phyloP scores from a whole-genome alignment of 169 alveolate species.

The Eimeria praecox region DNA sequence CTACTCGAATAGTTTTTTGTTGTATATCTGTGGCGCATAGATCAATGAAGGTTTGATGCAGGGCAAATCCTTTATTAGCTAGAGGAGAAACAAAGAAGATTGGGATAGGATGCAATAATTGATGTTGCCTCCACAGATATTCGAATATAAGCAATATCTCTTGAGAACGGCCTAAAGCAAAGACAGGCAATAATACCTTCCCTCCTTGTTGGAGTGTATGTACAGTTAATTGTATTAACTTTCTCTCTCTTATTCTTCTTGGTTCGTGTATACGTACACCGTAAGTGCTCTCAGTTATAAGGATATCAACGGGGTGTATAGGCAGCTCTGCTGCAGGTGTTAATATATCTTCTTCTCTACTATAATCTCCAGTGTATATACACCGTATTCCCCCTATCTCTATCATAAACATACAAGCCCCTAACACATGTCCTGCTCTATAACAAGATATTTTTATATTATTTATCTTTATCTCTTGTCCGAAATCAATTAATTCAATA shows the following conservation, averaged over 20 bases:
- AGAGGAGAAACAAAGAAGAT: constrained; percentile 97
- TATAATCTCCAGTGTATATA: constrained; percentile 99
- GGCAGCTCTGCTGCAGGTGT: constrained; percentile 70
- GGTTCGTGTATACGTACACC: constrained; percentile 98
- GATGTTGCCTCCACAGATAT: constrained; percentile 96
- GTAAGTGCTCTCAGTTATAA: constrained; percentile 98
- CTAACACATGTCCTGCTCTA: constrained; percentile 99
- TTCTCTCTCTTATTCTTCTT: constrained; percentile 96
- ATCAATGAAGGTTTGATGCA: constrained; percentile 97
- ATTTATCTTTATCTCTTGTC: constrained; percentile 94
- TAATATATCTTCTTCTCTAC: constrained; percentile 96
- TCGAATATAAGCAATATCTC: constrained; percentile 98
- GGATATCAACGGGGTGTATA: constrained; percentile 92
- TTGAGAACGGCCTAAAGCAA: constrained; percentile 99
- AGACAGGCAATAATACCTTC: constrained; percentile 98
- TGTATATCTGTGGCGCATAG: constrained; percentile 97
- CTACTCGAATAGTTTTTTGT: constrained; percentile 86
- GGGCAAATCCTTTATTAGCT: constrained; percentile 96
- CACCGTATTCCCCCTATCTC: constrained; percentile 95
- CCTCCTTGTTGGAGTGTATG: constrained; percentile 98
- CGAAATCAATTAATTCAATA: constrained; percentile 95
- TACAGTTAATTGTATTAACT: constrained; percentile 96
- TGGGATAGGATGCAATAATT: constrained; percentile 95
- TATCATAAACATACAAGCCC: constrained; percentile 99
- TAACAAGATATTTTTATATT: constrained; percentile 95